These are phyloP conservation scores for Aureobasidium sp. DNA, from an alignment of 2,329 filamentous ascomycete species.

Conservation along the genomic window DNA sequence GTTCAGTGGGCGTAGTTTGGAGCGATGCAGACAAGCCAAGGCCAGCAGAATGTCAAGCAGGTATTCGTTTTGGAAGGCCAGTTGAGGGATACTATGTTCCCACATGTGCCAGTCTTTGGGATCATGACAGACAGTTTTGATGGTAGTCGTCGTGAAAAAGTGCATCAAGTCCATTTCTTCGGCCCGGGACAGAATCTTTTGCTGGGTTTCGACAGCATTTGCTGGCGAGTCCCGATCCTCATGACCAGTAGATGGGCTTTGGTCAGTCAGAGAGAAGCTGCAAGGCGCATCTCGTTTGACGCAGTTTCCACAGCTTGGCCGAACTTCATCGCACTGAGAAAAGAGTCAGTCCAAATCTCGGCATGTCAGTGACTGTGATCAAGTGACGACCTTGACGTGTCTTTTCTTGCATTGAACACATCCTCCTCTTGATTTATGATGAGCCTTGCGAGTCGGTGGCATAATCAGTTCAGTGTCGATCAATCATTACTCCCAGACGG, in stretches of 20 bases:
- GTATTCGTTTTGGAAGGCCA: background rate
- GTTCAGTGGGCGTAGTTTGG: background rate
- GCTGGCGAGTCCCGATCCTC: background rate
- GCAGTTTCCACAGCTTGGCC: constrained; percentile 5
- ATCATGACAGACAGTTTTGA: background rate
- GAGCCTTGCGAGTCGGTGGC: constrained; percentile 22
- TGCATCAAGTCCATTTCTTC: constrained; percentile 7
- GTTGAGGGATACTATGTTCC: background rate
- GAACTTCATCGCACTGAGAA: background rate
- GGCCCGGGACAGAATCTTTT: background rate
- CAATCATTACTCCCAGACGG: background rate
- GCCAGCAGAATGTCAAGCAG: background rate
- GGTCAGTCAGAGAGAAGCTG: background rate
- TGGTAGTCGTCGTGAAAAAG: background rate
- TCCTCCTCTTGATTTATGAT: constrained; percentile 32
- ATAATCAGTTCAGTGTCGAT: background rate
- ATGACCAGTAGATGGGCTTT: background rate
- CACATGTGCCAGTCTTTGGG: constrained; percentile 7
- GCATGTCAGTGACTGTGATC: background rate
- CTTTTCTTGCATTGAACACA: constrained; percentile 32
- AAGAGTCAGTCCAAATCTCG: background rate
- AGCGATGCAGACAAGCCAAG: background rate
- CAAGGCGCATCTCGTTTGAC: constrained; percentile 1
- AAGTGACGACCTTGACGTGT: constrained; percentile 28
- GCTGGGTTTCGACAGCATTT: background rate